Evolutionary conservation across 208 protist genomes (phyloP).

Genomic region (Strigomonas galati): DNA sequence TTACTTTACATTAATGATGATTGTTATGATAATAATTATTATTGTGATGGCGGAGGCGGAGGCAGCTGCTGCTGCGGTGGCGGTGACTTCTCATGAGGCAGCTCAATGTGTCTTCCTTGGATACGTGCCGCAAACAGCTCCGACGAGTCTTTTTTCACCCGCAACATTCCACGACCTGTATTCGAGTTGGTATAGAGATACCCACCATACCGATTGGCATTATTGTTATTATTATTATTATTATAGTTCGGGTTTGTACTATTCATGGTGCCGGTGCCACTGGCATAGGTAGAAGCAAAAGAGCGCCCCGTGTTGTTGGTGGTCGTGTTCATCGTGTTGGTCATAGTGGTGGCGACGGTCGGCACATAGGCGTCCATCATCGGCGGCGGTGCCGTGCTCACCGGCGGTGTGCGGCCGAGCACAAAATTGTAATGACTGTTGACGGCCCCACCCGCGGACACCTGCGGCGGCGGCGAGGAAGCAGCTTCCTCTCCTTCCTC

Average conservation of each 20-base stretch:
- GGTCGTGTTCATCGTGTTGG: too few species aligned
- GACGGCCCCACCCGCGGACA: too few species aligned
- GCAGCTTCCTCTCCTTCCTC: too few species aligned
- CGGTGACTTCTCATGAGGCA: neutral
- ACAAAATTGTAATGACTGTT: neutral
- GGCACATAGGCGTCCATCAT: neutral
- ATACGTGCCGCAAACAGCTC: neutral
- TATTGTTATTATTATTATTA: conserved; percentile 9
- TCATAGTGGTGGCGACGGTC: neutral
- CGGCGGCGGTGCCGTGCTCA: too few species aligned
- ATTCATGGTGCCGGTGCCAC: neutral
- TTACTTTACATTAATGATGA: neutral
- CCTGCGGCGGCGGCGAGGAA: too few species aligned
- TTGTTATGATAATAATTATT: neutral
- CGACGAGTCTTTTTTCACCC: neutral
- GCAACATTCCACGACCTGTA: neutral
- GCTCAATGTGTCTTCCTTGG: neutral
- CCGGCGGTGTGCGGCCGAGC: neutral
- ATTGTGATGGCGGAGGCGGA: too few species aligned
- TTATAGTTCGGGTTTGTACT: neutral
- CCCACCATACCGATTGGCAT: neutral
- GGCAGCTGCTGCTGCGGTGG: neutral
- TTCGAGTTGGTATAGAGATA: neutral
- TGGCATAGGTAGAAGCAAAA: neutral
- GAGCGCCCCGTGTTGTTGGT: too few species aligned